Evolutionary conservation across 306 rosid species (phyloP), one percentile per base, ranked within the genome.

Genomic region (Vicia sativa): DNA sequence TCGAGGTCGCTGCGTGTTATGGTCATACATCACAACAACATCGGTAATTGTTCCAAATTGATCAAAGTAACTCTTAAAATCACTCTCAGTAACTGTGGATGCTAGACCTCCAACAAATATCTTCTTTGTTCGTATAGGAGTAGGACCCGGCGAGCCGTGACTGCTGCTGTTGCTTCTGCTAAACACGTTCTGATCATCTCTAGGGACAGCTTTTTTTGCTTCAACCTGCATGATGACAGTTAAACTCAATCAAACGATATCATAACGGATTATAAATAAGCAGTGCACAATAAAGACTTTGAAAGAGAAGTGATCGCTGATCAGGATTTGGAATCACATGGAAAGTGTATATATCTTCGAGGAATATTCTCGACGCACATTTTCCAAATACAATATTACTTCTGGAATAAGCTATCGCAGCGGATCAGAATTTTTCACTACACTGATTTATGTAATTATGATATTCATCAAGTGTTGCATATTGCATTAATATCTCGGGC

Each of bases 1-100:
- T 71, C 87, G 55, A 9, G 84, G 84, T 61, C 84, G 78, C 55
- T 83, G 84, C 0, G 84, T 80, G 81, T 83, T 83, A 52, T 83
- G 87, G 67, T 83, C 84, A 71, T 83, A 80, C 87, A 83, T 83
- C 68, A 79, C 87, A 16, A 83, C 87, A 44, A 83, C 87, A 73
- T 83, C 84, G 35, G 84, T 83, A 70, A 83, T 80, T 66, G 78
- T 66, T 78, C 84, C 87, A 61, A 83, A 83, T 58, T 83, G 87
- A 80, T 83, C 84, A 59, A 83, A 83, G 68, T 83, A 79, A 19
- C 62, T 79, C 82, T 83, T 83, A 39, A 83, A 83, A 71, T 80
- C 87, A 16, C 50, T 77, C 70, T 83, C 84, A 13, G 82, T 80
- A 73, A 83, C 78, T 7, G 87, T 79, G 42, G 87, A 80, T 48